phyloP scores from a whole-genome alignment of 306 rosid species.

The Vigna reflexopilosa region DNA sequence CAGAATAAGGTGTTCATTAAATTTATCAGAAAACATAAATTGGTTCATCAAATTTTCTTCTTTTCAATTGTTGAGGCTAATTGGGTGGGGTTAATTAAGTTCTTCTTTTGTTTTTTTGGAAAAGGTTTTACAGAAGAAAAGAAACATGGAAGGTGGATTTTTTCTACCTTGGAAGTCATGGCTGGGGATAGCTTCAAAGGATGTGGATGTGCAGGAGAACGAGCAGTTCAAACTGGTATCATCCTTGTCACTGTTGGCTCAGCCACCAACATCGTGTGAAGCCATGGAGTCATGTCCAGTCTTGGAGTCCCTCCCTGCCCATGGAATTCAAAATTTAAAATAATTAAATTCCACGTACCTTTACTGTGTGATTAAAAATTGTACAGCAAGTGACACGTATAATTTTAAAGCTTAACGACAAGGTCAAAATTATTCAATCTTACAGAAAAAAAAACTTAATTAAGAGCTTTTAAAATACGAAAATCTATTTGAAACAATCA shows the following conservation, averaged over 20 bases:
- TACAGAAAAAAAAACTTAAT: no score
- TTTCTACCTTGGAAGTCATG: slow-evolving; percentile 61
- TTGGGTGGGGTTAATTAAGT: background rate
- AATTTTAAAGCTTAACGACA: no score
- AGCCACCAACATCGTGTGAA: slow-evolving; percentile 86
- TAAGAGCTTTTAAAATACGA: no score
- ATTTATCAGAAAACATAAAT: background rate
- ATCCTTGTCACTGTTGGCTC: slow-evolving; percentile 75
- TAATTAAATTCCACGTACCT: no score
- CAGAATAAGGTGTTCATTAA: no score
- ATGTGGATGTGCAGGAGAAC: slow-evolving; percentile 49
- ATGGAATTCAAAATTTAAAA: no score
- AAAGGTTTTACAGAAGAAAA: slow-evolving; percentile 23
- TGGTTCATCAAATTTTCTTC: background rate
- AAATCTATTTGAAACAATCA: no score
- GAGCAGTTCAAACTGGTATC: slow-evolving; percentile 52
- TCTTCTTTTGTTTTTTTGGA: background rate
- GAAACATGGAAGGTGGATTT: slow-evolving; percentile 54
- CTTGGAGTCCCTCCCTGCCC: slow-evolving; percentile 77
- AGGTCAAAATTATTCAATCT: no score
- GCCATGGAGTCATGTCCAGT: slow-evolving; percentile 88
- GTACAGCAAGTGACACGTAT: no score
- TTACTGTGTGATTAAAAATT: no score
- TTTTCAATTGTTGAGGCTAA: slow-evolving; percentile 11
- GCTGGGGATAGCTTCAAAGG: slow-evolving; percentile 49